These are phyloP conservation scores for Coemansia guatemalensis DNA, from an alignment of 192 early-diverging fungal genomes.

Conservation along the genomic window DNA sequence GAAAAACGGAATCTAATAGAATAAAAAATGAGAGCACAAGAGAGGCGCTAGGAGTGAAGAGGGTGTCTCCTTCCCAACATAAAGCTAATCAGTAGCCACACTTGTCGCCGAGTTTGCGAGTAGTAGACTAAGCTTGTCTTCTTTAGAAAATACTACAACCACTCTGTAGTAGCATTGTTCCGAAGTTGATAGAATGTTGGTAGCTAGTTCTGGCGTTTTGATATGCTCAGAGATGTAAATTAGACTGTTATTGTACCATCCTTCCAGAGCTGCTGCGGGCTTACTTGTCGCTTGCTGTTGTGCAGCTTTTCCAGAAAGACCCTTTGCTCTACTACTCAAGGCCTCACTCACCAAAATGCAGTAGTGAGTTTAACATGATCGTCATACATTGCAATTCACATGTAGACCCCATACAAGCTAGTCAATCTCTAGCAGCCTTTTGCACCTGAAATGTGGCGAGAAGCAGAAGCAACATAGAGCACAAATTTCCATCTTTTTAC, in stretches of 20 bases:
- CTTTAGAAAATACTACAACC: background rate
- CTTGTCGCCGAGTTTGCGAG: background rate
- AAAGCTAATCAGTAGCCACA: background rate
- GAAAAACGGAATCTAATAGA: background rate
- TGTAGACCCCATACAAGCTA: background rate
- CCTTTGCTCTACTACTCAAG: background rate
- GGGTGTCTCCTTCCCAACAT: background rate
- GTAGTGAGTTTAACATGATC: background rate
- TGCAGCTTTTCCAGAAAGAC: too few species aligned
- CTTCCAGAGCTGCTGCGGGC: too few species aligned
- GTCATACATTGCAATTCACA: background rate
- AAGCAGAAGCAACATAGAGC: background rate
- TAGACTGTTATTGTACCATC: background rate
- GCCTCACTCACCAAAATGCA: background rate
- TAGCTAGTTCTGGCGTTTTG: background rate
- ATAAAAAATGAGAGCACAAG: background rate
- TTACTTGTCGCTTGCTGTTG: too few species aligned
- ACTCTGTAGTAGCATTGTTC: background rate
- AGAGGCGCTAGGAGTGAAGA: background rate
- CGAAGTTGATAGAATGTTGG: background rate
- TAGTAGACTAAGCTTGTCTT: background rate
- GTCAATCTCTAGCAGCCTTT: background rate
- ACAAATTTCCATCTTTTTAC: too few species aligned
- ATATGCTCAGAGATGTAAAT: background rate
- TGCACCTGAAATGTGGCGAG: background rate